Percentiles rank a stretch among this genome's conserved stretches.
Evolutionary conservation across 2,329 filamentous ascomycete genomes (phyloP).

Genomic region (Alternaria postmessia): DNA sequence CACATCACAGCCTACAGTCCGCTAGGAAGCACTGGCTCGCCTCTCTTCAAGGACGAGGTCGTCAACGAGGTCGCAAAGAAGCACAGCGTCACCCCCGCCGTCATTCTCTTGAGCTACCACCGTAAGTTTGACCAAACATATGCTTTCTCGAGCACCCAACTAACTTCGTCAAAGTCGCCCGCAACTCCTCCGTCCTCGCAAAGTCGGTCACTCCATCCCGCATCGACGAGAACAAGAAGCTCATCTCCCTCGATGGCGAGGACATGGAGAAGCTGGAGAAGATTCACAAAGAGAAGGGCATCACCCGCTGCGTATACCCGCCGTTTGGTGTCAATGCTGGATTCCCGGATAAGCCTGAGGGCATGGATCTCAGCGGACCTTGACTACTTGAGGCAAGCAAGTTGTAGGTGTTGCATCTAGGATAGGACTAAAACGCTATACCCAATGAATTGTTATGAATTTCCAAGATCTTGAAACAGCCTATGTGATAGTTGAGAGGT

Average conservation of each 20-base stretch:
- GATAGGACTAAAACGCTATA: slow-evolving; percentile 19
- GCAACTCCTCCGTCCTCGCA: slow-evolving; percentile 74
- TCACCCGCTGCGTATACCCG: slow-evolving; percentile 59
- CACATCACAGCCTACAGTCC: slow-evolving; percentile 74
- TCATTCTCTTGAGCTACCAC: slow-evolving; percentile 75
- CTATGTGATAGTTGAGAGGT: not conserved
- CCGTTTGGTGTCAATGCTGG: slow-evolving; percentile 59
- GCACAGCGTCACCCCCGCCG: slow-evolving; percentile 58
- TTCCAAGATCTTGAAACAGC: not conserved
- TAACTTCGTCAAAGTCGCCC: slow-evolving; percentile 62
- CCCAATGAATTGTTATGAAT: slow-evolving; percentile 11
- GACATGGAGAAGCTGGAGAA: slow-evolving; percentile 64
- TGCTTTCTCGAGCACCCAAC: not conserved
- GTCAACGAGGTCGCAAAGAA: slow-evolving; percentile 60
- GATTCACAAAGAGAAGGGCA: slow-evolving; percentile 57
- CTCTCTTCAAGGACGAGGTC: slow-evolving; percentile 57
- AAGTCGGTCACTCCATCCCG: slow-evolving; percentile 74
- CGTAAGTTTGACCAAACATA: slow-evolving; percentile 57
- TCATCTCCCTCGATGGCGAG: slow-evolving; percentile 70
- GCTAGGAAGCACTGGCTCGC: slow-evolving; percentile 58
- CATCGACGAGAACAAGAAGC: slow-evolving; percentile 74
- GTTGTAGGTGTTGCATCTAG: slow-evolving; percentile 11
- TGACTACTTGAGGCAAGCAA: slow-evolving; percentile 25
- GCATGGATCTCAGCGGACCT: slow-evolving; percentile 45
- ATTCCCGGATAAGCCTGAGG: slow-evolving; percentile 58